Evolutionary conservation across 352 stramenopile genomes (phyloP), one percentile per base, ranked within the genome.

Genomic region (Phytophthora citricola): DNA sequence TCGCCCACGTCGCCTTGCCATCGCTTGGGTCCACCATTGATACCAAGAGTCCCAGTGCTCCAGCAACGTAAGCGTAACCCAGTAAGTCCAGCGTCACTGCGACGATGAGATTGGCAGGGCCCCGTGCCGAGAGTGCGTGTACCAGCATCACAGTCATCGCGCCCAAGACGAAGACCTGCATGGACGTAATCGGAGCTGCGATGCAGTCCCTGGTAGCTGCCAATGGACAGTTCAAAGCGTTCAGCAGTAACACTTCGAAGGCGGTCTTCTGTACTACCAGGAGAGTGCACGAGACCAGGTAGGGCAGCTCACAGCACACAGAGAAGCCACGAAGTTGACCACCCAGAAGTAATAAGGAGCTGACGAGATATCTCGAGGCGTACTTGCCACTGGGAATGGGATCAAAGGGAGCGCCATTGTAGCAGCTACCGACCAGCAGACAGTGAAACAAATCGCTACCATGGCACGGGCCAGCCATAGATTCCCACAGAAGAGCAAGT

Each of bases 11-110:
- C 3, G 47, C 26, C 1, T 63, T 55, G 2, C 52, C 52, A 22
- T 79, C 66, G 31, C 66, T 79, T 12, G 79, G 61, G 60, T 90
- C 75, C 4, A 85, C 75, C 57, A 81, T 75, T 3, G 74, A 73
- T 9, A 80, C 67, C 9, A 88, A 39, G 0, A 85, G 51, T 10
- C 64, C 69, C 12, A 84, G 38, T 1, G 71, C 52, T 48, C 75
- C 75, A 53, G 58, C 58, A 50, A 83, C 56, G 53, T 78, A 81
- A 4, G 65, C 66, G 26, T 79, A 84, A 1, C 75, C 75, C 40
- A 84, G 45, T 40, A 76, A 49, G 26, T 84, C 75, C 17, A 84
- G 73, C 17, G 55, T 72, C 27, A 67, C 29, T 11, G 56, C 67
- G 50, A 86, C 43, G 0, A 76, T 70, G n/a, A 86, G 54, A 29